phyloP scores from a whole-genome alignment of 306 rosid genomes.

The Cicer pinnatifidum region DNA sequence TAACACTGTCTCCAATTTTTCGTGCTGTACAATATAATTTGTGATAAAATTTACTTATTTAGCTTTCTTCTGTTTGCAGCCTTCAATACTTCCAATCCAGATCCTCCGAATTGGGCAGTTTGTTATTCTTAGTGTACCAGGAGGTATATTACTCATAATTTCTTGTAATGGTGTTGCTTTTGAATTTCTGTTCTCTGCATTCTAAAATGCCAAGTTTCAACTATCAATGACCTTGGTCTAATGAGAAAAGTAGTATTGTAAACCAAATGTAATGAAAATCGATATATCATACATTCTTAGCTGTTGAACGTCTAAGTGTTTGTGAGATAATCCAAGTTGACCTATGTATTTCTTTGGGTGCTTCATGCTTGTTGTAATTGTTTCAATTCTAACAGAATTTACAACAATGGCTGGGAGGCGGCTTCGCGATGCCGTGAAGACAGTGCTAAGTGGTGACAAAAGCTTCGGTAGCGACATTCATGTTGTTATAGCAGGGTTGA shows the following conservation, averaged over 20 bases:
- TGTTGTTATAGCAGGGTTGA: constrained; percentile 89
- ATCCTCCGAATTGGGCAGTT: constrained; percentile 83
- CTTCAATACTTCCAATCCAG: constrained; percentile 96
- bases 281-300: not conserved
- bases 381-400: constrained; percentile 63
- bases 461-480: constrained; percentile 57
- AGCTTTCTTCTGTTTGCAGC: constrained; percentile 57
- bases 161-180: constrained; percentile 8
- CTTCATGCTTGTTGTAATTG: constrained; percentile 39
- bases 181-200: constrained; percentile 30
- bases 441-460: constrained; percentile 57
- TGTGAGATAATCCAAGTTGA: not conserved
- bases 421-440: constrained; percentile 91
- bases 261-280: constrained; percentile 5
- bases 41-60: constrained; percentile 28
- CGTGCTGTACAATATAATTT: constrained; percentile 3
- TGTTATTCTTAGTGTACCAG: constrained; percentile 88
- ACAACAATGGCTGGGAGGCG: constrained; percentile 99
- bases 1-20: constrained; percentile 17
- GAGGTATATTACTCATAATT: constrained; percentile 60
- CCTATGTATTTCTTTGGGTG: constrained; percentile 35
- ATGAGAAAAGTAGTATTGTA: constrained; percentile 31
- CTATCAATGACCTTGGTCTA: constrained; percentile 14
- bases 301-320: constrained; percentile 14
- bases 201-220: constrained; percentile 20